Evolutionary conservation across 495 filamentous ascomycete species (phyloP).

Genomic region (Penicillium desertorum): DNA sequence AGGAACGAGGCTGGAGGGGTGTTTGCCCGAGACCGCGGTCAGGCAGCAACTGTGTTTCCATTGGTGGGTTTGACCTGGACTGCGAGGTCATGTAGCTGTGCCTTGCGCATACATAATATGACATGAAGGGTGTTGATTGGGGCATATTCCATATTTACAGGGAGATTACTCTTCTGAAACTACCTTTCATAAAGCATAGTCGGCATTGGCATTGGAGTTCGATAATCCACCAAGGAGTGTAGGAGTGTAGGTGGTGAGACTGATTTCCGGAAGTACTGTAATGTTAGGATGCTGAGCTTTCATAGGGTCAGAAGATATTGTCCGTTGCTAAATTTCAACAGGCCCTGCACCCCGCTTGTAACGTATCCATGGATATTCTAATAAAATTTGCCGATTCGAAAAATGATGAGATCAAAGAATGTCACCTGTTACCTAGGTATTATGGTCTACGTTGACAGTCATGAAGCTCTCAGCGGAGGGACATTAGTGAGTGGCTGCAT

Average conservation of each 20-base stretch:
- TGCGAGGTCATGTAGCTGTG: not conserved
- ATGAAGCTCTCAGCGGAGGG: not conserved
- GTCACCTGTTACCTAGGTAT: not conserved
- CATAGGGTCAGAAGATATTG: not conserved
- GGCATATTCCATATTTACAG: not conserved
- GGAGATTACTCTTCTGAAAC: not conserved
- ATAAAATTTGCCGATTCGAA: not conserved
- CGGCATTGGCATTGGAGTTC: not conserved
- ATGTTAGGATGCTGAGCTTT: not conserved
- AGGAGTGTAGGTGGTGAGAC: not conserved
- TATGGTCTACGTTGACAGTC: not conserved
- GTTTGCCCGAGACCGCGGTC: not conserved
- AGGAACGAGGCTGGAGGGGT: not conserved
- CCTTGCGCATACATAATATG: not conserved
- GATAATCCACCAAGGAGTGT: not conserved
- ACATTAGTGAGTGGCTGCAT: not conserved
- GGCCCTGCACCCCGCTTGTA: not conserved
- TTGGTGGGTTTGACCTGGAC: not conserved
- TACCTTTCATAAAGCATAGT: not conserved
- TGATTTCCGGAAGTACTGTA: not conserved
- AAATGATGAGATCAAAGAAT: not conserved
- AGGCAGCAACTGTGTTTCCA: not conserved
- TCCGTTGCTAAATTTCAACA: not conserved
- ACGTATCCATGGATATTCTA: not conserved
- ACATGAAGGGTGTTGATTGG: not conserved